A percentile compares a stretch with the other conserved stretches of the same genome.
phyloP scores from a whole-genome alignment of 345 rosid species.

The Salix koriyanagi region DNA sequence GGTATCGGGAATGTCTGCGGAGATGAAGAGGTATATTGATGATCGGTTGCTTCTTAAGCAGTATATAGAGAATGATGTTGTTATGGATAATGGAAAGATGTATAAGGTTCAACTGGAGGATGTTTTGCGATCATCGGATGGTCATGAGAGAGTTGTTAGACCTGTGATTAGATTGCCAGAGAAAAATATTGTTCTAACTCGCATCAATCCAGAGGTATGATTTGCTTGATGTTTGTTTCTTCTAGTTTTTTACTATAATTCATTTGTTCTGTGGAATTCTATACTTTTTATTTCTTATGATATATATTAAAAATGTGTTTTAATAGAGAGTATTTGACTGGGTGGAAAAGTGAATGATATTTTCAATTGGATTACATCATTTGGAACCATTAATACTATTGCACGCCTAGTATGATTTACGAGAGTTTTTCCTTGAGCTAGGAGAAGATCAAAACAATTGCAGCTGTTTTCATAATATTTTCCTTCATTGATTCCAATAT shows the following conservation, averaged over 20 bases:
- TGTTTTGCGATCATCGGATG: constrained; percentile 55
- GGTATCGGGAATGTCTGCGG: constrained; percentile 66
- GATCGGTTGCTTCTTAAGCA: constrained; percentile 82
- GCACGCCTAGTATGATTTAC: background rate
- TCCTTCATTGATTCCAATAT: background rate
- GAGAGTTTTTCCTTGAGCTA: background rate
- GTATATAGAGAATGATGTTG: constrained; percentile 65
- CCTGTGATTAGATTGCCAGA: constrained; percentile 88
- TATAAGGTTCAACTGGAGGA: constrained; percentile 78
- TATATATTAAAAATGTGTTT: background rate
- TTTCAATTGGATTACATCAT: background rate
- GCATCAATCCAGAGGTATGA: constrained; percentile 91
- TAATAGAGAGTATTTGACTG: background rate
- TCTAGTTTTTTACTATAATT: constrained; percentile 8
- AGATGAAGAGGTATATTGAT: constrained; percentile 65
- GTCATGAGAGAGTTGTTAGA: constrained; percentile 63
- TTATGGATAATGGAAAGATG: constrained; percentile 63
- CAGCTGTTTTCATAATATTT: background rate
- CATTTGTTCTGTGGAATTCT: background rate
- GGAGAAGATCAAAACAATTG: background rate
- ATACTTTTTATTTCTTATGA: background rate
- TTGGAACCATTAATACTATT: background rate
- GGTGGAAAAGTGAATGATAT: background rate
- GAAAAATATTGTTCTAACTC: constrained; percentile 72
- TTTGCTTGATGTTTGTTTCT: background rate